Conservation (phyloP, 345 rosid species). For the Sonneratia alba region DNA sequence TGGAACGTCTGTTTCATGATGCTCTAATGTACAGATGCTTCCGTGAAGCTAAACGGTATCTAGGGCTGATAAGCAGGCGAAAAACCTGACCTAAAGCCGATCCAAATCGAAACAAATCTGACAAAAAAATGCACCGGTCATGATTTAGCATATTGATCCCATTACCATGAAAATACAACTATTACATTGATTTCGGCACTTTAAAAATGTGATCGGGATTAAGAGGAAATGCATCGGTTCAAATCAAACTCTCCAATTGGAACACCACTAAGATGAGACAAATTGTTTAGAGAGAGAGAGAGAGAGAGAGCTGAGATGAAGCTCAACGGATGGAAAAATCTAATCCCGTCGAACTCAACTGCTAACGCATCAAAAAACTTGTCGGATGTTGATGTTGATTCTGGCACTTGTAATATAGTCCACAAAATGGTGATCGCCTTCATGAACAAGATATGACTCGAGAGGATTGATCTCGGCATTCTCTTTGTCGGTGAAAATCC, state of each 20-base stretch:
- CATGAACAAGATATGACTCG: slow-evolving; percentile 34
- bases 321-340: neutral
- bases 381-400: slow-evolving; percentile 66
- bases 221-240: no score
- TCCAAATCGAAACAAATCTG: neutral
- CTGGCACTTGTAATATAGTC: slow-evolving; percentile 73
- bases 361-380: slow-evolving; percentile 36
- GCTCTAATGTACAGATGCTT: slow-evolving; percentile 29
- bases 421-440: slow-evolving; percentile 10
- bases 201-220: no score
- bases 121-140: no score
- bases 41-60: slow-evolving; percentile 7
- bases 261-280: neutral
- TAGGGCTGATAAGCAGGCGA: no score
- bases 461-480: slow-evolving; percentile 51
- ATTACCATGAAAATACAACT: no score
- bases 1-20: slow-evolving; percentile 17
- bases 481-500: slow-evolving; percentile 60
- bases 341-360: neutral
- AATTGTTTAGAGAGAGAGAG: neutral
- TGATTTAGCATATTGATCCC: neutral
- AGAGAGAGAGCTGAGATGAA: neutral
- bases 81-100: no score
- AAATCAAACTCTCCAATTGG: neutral
- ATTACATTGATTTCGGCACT: no score